Base-by-base conservation (phyloP, 202 grass and related monocot species). In the Setaria italica region DNA sequence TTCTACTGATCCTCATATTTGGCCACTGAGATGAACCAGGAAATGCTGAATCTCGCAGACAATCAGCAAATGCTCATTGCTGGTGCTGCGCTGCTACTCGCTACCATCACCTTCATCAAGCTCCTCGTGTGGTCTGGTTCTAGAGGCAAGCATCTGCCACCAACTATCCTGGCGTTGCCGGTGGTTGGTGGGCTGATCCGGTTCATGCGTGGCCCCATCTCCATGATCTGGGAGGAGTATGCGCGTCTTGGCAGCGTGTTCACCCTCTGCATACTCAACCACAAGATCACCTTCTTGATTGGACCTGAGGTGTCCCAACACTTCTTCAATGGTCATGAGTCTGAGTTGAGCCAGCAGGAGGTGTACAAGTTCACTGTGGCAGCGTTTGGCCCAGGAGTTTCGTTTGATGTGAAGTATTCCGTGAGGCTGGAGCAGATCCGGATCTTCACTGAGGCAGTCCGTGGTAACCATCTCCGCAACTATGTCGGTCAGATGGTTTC, bases 341-440 rank as follows among this genome's bases (percentile, higher is more conserved):
- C 86, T 6, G 91, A 98, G 82, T 80, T 98, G 83, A 98, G 95
- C 84, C 95, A 98, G 91, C 93, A 98, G 78, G 95, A 98, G 88
- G 95, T 98, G 3, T 98, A 98, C 78, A 78, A 85, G 81, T 98
- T 98, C 88, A 98, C 95, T 41, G 95, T 98, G 46, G 93, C 95
- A 10, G 92, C 93, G 0, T 98, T 98, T 55, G 95, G 95, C 6
- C 95, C 93, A 0, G 95, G 95, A 34, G 95, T 98, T 13, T 93
- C 95, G 8, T 98, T 95, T 29, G 95, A 98, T 42, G 95, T 98
- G 4, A 93, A 98, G 14, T 98, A 98, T 62, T 84, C 86, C 0
- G 67, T 98, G 14, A 82, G 95, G 69, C 95, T 94, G 87, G 95
- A 98, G 86, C 95, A 98, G 75, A 95, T 98, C 85, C 80, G 95